phyloP scores from a whole-genome alignment of 139 green algal species.

The Edaphochlamys debaryana region DNA sequence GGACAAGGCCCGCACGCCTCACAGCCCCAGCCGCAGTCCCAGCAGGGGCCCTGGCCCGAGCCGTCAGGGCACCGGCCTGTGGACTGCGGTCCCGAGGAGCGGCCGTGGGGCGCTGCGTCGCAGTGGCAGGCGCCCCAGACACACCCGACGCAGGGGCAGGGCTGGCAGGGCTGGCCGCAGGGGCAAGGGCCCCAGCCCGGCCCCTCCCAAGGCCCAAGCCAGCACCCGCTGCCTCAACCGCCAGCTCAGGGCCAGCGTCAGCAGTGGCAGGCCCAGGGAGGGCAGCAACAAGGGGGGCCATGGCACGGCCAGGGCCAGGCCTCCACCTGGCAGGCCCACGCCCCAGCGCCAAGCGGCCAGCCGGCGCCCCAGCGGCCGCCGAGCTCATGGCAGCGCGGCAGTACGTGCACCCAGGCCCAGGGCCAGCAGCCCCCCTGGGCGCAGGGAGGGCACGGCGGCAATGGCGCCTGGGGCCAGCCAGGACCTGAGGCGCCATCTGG shows the following conservation, averaged over 20 bases:
- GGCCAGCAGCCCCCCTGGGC: neutral
- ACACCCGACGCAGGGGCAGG: neutral
- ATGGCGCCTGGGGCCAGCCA: too few relatives aligned
- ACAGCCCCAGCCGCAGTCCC: too few relatives aligned
- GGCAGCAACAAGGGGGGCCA: neutral
- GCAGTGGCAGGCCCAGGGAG: neutral
- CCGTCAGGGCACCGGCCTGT: too few relatives aligned
- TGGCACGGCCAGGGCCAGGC: neutral
- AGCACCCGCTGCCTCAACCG: conserved; percentile 19
- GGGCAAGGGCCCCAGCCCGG: conserved; percentile 4
- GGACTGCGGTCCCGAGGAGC: too few relatives aligned
- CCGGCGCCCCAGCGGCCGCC: neutral
- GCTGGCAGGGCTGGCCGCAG: neutral
- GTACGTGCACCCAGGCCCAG: neutral
- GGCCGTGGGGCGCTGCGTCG: neutral
- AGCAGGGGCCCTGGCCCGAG: too few relatives aligned
- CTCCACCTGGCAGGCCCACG: too few relatives aligned
- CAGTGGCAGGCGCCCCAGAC: neutral
- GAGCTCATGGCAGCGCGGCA: neutral
- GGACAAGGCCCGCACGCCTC: too few relatives aligned
- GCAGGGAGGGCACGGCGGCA: neutral
- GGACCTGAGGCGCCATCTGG: too few relatives aligned
- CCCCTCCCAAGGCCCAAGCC: conserved; percentile 33
- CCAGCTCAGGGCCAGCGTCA: neutral
- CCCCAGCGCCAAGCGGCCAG: neutral